Percentiles rank a stretch among this genome's conserved stretches.
phyloP scores from a whole-genome alignment of 139 green algal genomes.

The Spirogloea muscicola region DNA sequence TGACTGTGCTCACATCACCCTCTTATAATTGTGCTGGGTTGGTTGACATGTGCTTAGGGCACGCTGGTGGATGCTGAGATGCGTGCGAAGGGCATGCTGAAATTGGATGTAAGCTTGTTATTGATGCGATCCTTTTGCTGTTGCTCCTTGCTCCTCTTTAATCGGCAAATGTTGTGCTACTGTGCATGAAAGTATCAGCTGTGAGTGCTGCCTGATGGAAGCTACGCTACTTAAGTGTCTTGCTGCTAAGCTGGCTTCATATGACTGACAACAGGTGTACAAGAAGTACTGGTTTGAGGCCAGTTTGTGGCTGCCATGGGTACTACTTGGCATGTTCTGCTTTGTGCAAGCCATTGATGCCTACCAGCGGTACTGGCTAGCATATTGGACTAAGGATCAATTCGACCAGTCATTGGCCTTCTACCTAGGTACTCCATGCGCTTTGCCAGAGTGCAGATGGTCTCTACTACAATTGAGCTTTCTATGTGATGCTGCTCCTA shows the following conservation, averaged over 20 bases:
- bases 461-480: no score
- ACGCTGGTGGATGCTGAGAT: conserved; percentile 23
- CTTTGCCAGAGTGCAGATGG: no score
- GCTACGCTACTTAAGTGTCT: no score
- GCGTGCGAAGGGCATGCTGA: conserved; percentile 39
- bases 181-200: no score
- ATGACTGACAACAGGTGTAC: conserved; percentile 64
- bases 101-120: conserved; percentile 27
- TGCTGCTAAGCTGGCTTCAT: no score
- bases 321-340: conserved; percentile 50
- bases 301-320: conserved; percentile 25
- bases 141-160: no score
- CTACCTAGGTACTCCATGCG: conserved; percentile 73
- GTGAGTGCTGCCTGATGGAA: no score
- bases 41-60: not conserved
- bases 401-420: conserved; percentile 54
- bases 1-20: no score
- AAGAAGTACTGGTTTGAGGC: conserved; percentile 52
- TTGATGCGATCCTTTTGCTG: no score
- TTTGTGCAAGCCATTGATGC: conserved; percentile 35
- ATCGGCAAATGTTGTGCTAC: no score
- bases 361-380: conserved; percentile 60
- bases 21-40: no score
- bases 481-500: no score
- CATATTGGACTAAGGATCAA: conserved; percentile 63